These are phyloP conservation scores for Neurospora sp. DNA, from an alignment of 495 filamentous ascomycete genomes.

Conservation along the genomic window DNA sequence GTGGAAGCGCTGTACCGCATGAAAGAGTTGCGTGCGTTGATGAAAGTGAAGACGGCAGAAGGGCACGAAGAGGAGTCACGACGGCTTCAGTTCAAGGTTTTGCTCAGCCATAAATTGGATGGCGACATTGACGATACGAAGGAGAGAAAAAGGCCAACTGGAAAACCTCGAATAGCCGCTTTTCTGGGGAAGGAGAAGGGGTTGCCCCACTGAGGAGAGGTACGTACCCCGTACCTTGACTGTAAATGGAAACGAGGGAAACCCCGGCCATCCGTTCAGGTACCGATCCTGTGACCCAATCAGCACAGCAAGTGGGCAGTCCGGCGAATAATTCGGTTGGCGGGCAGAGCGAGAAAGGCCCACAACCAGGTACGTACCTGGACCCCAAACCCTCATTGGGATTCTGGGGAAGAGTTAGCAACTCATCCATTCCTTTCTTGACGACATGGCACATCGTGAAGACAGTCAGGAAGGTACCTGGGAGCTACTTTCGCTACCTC, in stretches of 20 bases:
- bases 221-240: background rate
- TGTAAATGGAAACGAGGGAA: slow-evolving; percentile 4
- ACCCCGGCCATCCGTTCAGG: slow-evolving; percentile 16
- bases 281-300: slow-evolving; percentile 26
- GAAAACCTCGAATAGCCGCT: slow-evolving; percentile 26
- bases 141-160: background rate
- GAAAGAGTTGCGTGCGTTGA: background rate
- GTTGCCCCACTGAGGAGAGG: background rate
- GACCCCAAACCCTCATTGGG: background rate
- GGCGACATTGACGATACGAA: background rate
- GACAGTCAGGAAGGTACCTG: background rate
- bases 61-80: background rate
- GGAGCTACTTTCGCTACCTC: background rate
- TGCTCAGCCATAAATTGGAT: background rate
- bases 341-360: background rate
- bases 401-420: background rate
- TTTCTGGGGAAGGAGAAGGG: slow-evolving; percentile 3
- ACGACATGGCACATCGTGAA: background rate
- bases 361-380: background rate
- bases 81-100: background rate
- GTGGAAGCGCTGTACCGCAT: background rate
- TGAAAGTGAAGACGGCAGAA: background rate
- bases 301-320: slow-evolving; percentile 10
- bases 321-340: background rate
- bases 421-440: background rate